phyloP scores from a whole-genome alignment of 805 yeast genomes.

The Wickerhamiella sergipiensis region DNA sequence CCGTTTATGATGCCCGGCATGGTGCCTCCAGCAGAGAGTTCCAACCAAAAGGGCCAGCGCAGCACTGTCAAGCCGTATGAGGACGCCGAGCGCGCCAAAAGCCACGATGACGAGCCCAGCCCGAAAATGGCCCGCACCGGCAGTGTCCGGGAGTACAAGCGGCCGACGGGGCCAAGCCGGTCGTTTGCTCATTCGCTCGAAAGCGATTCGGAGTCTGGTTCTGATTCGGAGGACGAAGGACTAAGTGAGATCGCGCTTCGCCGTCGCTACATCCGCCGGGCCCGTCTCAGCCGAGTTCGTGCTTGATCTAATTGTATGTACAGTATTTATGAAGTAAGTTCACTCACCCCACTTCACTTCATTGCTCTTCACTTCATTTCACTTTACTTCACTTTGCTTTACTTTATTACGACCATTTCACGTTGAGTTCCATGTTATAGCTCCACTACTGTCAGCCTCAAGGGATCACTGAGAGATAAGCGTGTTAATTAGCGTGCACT shows the following conservation, averaged over 20 bases:
- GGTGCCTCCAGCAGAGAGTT: neutral
- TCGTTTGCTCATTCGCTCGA: neutral
- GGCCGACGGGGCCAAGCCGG: neutral
- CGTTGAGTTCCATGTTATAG: no score
- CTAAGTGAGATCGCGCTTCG: neutral
- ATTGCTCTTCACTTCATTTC: no score
- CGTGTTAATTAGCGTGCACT: neutral
- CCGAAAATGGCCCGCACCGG: neutral
- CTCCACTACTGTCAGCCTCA: no score
- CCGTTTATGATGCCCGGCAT: slow-evolving; percentile 17
- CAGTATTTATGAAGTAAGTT: neutral
- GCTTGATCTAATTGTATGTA: neutral
- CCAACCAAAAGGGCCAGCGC: neutral
- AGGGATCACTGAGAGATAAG: no score
- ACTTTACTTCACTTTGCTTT: no score
- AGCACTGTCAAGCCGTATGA: neutral
- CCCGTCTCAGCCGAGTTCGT: neutral
- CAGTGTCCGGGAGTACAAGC: neutral
- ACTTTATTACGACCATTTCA: no score
- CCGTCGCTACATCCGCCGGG: neutral
- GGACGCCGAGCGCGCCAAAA: neutral
- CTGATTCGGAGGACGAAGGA: neutral
- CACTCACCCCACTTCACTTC: no score
- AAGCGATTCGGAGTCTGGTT: neutral
- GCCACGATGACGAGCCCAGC: neutral